phyloP scores from a whole-genome alignment of 2,329 filamentous ascomycete species.

The Diaporthe amygdali region DNA sequence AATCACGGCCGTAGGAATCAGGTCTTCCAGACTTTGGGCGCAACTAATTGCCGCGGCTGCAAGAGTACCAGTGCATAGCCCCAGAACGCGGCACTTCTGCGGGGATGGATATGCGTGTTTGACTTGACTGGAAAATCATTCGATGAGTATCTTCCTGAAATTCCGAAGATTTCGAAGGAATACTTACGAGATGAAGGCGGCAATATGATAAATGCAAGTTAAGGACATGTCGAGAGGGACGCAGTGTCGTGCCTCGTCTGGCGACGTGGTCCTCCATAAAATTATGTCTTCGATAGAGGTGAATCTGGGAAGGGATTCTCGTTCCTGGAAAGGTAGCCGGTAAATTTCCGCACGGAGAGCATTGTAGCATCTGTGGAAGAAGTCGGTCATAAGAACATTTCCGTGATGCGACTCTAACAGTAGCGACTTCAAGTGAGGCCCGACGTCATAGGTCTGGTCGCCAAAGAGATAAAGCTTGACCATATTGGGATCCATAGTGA shows the following conservation, averaged over 20 bases:
- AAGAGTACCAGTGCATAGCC: conserved; percentile 72
- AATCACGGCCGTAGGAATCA: conserved; percentile 67
- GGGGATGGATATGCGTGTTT: neutral
- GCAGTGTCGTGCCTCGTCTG: conserved; percentile 20
- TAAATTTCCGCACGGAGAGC: conserved; percentile 2
- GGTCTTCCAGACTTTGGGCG: conserved; percentile 62
- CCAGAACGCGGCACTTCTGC: conserved; percentile 41
- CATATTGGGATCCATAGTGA: neutral
- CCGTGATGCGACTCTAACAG: conserved; percentile 12
- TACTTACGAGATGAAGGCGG: neutral
- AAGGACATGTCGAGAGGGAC: conserved; percentile 31
- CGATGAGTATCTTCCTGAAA: neutral
- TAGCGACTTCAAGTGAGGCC: conserved; percentile 25
- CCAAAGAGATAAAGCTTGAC: conserved; percentile 28
- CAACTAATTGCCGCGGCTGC: conserved; percentile 69
- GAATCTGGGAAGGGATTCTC: conserved; percentile 29
- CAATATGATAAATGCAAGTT: conserved; percentile 18
- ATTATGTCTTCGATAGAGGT: conserved; percentile 30
- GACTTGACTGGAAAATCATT: neutral
- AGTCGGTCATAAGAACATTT: conserved; percentile 23
- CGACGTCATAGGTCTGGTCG: conserved; percentile 29
- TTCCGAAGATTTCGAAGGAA: too few species aligned
- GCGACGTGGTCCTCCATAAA: conserved; percentile 26
- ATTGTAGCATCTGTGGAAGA: neutral
- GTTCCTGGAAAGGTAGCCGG: conserved; percentile 23